These are phyloP conservation scores for Zopfia rhizophila DNA, from an alignment of 2,329 filamentous ascomycete species.

Conservation along the genomic window DNA sequence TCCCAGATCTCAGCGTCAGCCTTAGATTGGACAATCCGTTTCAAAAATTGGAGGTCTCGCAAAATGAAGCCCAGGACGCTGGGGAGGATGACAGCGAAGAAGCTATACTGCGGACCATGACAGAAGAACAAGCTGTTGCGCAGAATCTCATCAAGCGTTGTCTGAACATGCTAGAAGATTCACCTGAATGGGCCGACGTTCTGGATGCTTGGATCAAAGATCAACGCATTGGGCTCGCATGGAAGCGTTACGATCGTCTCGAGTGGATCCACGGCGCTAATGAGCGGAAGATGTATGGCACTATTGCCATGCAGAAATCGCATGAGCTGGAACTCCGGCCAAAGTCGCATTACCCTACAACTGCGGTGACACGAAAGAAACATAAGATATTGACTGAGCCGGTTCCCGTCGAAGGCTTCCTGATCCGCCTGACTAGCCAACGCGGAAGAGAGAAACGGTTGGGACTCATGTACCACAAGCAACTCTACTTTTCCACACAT, in stretches of 20 bases:
- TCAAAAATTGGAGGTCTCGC: slow-evolving; percentile 59
- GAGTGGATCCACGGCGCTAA: slow-evolving; percentile 75
- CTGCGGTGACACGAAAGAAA: slow-evolving; percentile 52
- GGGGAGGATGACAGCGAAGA: slow-evolving; percentile 58
- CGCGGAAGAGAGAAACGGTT: slow-evolving; percentile 67
- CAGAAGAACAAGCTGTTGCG: slow-evolving; percentile 67
- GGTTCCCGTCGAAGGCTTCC: slow-evolving; percentile 71
- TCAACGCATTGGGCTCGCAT: slow-evolving; percentile 71
- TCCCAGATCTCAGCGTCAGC: slow-evolving; percentile 71
- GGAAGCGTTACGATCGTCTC: slow-evolving; percentile 74
- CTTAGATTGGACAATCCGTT: slow-evolving; percentile 71
- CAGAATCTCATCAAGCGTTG: slow-evolving; percentile 66
- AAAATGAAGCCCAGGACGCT: slow-evolving; percentile 53
- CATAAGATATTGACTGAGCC: slow-evolving; percentile 65
- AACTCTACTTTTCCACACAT: slow-evolving; percentile 72
- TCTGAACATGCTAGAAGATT: slow-evolving; percentile 66
- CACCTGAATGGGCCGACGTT: slow-evolving; percentile 69
- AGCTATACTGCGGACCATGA: slow-evolving; percentile 56
- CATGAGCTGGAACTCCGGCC: slow-evolving; percentile 74
- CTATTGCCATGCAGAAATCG: slow-evolving; percentile 72
- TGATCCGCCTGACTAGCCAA: slow-evolving; percentile 72
- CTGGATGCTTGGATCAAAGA: slow-evolving; percentile 67
- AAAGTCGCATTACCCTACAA: slow-evolving; percentile 71
- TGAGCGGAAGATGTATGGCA: slow-evolving; percentile 75
- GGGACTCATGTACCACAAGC: slow-evolving; percentile 71